These are phyloP conservation scores for Knufia petricola DNA, from an alignment of 2,329 filamentous ascomycete genomes.

Conservation along the genomic window DNA sequence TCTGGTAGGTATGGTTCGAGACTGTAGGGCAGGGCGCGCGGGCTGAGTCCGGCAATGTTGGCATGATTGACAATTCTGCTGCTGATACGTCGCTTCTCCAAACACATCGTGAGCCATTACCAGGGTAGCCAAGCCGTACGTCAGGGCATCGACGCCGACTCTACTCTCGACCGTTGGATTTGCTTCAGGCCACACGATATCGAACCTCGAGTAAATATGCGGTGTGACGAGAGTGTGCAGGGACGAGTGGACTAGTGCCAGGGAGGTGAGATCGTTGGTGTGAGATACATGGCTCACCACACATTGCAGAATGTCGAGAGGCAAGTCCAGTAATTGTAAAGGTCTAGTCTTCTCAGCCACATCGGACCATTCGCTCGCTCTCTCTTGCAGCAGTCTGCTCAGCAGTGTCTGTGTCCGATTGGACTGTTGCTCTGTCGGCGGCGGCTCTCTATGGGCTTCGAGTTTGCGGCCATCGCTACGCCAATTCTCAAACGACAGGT, in stretches of 20 bases:
- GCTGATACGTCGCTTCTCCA: conserved; percentile 38
- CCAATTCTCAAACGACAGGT: background rate
- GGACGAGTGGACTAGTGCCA: conserved; percentile 68
- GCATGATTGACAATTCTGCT: conserved; percentile 9
- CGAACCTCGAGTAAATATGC: conserved; percentile 74
- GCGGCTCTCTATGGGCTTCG: background rate
- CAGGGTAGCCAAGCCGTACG: conserved; percentile 70
- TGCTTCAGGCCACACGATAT: conserved; percentile 78
- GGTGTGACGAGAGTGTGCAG: conserved; percentile 67
- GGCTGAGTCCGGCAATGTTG: conserved; percentile 13
- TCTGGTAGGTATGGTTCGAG: conserved; percentile 9
- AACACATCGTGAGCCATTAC: conserved; percentile 62
- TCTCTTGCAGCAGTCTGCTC: background rate
- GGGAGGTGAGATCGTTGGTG: conserved; percentile 69
- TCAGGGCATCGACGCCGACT: conserved; percentile 70
- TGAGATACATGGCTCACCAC: conserved; percentile 75
- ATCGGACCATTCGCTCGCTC: conserved; percentile 1
- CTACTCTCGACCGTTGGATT: conserved; percentile 54
- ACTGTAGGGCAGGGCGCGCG: background rate
- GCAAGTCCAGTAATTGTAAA: conserved; percentile 61
- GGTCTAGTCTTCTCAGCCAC: conserved; percentile 28
- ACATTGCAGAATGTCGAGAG: conserved; percentile 66
- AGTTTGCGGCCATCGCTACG: background rate
- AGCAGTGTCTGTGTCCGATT: conserved; percentile 1
- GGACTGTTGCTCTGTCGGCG: background rate